Percentiles rank a stretch among this genome's conserved stretches.
These are phyloP conservation scores for Begonia fuchsioides DNA, from an alignment of 306 rosid species.

Conservation along the genomic window DNA sequence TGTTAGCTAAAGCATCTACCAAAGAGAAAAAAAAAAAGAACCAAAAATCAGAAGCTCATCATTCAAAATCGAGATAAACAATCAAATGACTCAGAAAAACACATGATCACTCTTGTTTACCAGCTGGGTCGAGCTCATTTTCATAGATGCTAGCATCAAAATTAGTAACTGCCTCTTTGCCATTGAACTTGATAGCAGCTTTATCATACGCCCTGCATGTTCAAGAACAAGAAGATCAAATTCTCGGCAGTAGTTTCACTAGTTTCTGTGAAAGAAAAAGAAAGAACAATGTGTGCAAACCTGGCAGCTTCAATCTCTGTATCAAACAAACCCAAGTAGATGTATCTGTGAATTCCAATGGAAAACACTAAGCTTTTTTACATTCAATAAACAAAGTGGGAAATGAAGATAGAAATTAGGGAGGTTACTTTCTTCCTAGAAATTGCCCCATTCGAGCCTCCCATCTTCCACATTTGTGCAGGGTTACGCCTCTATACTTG, in stretches of 20 bases:
- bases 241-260: too few species aligned
- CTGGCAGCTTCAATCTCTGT: conserved; percentile 96
- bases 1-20: conserved; percentile 26
- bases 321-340: conserved; percentile 87
- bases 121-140: conserved; percentile 54
- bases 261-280: neutral
- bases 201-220: conserved; percentile 78
- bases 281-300: conserved; percentile 13
- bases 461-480: conserved; percentile 99
- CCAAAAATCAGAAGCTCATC: neutral
- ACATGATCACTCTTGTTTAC: conserved; percentile 13
- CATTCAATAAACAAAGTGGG: neutral
- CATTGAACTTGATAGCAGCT: conserved; percentile 95
- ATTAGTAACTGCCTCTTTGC: conserved; percentile 95
- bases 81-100: neutral
- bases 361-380: conserved; percentile 1
- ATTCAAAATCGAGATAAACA: too few species aligned
- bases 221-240: neutral
- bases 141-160: conserved; percentile 91
- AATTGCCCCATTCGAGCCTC: conserved; percentile 99
- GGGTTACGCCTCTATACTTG: conserved; percentile 95
- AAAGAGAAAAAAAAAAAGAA: neutral
- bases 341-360: conserved; percentile 46
- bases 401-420: neutral
- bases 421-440: conserved; percentile 84